These are phyloP conservation scores for Phaseolus lunatus DNA, from an alignment of 306 rosid species.

Conservation along the genomic window DNA sequence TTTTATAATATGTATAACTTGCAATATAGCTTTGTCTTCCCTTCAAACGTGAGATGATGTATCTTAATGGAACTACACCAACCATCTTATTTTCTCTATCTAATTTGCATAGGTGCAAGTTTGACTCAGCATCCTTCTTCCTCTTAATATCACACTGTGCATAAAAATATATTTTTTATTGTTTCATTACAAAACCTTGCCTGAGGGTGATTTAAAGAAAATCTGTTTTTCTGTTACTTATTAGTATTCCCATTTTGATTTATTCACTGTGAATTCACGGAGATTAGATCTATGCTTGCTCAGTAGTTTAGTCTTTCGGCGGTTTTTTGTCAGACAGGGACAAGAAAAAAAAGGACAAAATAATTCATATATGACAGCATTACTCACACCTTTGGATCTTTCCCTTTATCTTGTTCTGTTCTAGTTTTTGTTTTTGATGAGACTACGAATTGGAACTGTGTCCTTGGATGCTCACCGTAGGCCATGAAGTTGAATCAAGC, in stretches of 20 bases:
- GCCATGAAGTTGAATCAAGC: constrained; percentile 31
- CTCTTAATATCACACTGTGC: background rate
- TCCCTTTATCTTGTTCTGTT: constrained; percentile 26
- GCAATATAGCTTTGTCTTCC: background rate
- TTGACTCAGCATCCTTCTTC: background rate
- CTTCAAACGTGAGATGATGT: background rate
- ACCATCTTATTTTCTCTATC: background rate
- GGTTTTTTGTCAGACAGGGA: constrained; percentile 41
- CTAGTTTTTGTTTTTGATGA: constrained; percentile 32
- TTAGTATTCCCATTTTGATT: constrained; percentile 2
- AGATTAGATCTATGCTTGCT: constrained; percentile 16
- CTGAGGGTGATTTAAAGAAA: constrained; percentile 15
- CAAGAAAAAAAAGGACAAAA: constrained; percentile 51
- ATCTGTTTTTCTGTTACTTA: constrained; percentile 2
- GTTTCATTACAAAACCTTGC: background rate
- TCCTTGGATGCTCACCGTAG: constrained; percentile 48
- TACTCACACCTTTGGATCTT: constrained; percentile 20
- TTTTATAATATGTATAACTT: background rate
- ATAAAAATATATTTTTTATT: background rate
- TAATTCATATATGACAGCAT: constrained; percentile 47
- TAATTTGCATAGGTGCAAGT: background rate
- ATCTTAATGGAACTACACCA: background rate
- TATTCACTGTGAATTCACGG: constrained; percentile 46
- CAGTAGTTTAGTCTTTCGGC: constrained; percentile 49
- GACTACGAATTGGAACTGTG: constrained; percentile 19